Evolutionary conservation across 306 rosid genomes (phyloP).

Genomic region (Delonix regia): DNA sequence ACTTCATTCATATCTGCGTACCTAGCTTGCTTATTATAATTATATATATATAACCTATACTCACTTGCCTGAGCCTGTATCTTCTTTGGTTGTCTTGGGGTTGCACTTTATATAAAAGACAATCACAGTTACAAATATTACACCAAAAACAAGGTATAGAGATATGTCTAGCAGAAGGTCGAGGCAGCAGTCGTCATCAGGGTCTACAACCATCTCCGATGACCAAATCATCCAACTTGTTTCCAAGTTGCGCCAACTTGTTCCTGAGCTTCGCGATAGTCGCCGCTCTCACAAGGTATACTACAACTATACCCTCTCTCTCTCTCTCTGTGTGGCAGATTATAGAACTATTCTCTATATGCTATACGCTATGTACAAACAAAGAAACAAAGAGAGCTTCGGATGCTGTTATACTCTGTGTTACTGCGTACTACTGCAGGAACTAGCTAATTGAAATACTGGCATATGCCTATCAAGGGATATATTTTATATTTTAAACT

Average conservation of each 20-base stretch:
- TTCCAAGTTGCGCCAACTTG: constrained; percentile 93
- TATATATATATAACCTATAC: constrained; percentile 27
- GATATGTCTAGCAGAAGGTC: constrained; percentile 92
- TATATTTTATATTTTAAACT: not conserved
- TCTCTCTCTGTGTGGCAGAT: not conserved
- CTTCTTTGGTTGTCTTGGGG: not conserved
- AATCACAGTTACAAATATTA: too few species aligned
- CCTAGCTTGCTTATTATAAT: constrained; percentile 29
- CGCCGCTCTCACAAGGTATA: constrained; percentile 94
- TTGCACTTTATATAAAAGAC: too few species aligned
- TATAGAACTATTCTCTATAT: not conserved
- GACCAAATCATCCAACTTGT: constrained; percentile 98
- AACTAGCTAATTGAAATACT: constrained; percentile 27
- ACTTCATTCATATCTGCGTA: constrained; percentile 33
- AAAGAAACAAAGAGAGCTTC: constrained; percentile 3
- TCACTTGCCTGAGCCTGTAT: not conserved
- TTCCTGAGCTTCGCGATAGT: constrained; percentile 89
- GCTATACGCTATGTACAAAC: not conserved
- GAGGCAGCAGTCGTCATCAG: constrained; percentile 58
- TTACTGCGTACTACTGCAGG: constrained; percentile 1
- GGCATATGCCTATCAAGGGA: not conserved
- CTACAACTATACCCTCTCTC: not conserved
- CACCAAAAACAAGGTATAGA: not conserved
- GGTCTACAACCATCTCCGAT: constrained; percentile 73
- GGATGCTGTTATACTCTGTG: not conserved